Percentiles rank a stretch among this genome's conserved stretches.
These are phyloP conservation scores for Axilococcus clingmanii DNA, from an alignment of 139 green algal genomes.

Conservation along the genomic window DNA sequence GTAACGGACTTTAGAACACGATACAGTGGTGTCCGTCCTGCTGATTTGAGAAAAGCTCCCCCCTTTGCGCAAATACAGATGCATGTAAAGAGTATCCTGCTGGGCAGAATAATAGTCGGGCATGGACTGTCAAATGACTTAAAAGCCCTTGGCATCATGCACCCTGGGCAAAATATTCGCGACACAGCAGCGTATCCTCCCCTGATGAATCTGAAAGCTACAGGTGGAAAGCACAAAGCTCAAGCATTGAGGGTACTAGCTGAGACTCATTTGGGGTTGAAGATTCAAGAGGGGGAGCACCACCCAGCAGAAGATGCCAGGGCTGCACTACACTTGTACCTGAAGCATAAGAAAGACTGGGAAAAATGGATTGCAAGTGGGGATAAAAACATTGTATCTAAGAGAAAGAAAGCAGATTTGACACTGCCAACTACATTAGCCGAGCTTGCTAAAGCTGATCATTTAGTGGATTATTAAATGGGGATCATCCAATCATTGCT, in stretches of 20 bases:
- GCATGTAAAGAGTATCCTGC: constrained; percentile 46
- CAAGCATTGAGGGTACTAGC: constrained; percentile 49
- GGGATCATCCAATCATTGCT: constrained; percentile 71
- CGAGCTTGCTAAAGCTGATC: no score
- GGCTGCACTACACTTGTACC: constrained; percentile 47
- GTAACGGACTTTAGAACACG: constrained; percentile 77
- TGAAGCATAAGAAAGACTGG: constrained; percentile 34
- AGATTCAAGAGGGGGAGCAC: constrained; percentile 62
- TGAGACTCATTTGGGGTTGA: constrained; percentile 45
- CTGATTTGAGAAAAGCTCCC: constrained; percentile 37
- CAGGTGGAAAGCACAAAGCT: constrained; percentile 19
- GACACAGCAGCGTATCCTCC: constrained; percentile 65
- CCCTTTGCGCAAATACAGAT: constrained; percentile 38
- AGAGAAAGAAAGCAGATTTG: not conserved
- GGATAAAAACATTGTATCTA: not conserved
- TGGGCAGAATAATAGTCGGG: constrained; percentile 70
- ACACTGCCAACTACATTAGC: not conserved
- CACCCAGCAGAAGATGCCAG: constrained; percentile 50
- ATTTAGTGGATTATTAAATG: not conserved
- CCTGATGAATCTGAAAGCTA: constrained; percentile 43
- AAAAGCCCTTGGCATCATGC: constrained; percentile 63
- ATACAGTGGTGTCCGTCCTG: constrained; percentile 29
- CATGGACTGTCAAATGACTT: constrained; percentile 77
- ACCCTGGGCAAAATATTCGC: constrained; percentile 57
- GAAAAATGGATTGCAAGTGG: constrained; percentile 2